Conservation (phyloP, 768 basidiomycete genomes). For the Psilocybe cubensis region DNA sequence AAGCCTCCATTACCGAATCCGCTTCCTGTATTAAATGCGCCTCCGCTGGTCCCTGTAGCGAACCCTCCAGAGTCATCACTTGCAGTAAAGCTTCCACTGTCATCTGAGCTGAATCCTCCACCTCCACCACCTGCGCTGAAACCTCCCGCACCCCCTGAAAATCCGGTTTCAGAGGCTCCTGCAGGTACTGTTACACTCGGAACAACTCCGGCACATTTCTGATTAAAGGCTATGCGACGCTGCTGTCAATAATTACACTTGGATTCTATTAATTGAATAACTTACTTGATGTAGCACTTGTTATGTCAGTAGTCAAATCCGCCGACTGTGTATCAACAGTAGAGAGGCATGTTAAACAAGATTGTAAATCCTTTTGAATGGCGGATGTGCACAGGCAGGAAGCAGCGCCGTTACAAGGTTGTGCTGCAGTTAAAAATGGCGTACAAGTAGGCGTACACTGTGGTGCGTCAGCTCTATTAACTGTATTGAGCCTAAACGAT, state of each 20-base stretch:
- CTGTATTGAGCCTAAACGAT: neutral
- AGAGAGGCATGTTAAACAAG: constrained; percentile 5
- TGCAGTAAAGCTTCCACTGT: neutral
- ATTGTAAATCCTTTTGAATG: constrained; percentile 5
- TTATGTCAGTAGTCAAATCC: neutral
- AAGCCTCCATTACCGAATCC: neutral
- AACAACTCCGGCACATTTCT: neutral
- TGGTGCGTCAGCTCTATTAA: neutral
- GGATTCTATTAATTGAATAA: neutral
- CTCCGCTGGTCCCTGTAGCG: neutral
- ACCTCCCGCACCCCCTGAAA: neutral
- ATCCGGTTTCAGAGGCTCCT: neutral
- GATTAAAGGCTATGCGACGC: neutral
- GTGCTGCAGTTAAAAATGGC: neutral
- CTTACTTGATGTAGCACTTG: neutral
- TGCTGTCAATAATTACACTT: neutral
- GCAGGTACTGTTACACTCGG: neutral
- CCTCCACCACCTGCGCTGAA: neutral
- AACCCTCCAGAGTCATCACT: neutral
- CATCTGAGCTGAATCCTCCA: neutral
- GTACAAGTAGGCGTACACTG: constrained; percentile 6
- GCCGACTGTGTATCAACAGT: neutral
- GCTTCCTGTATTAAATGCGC: neutral
- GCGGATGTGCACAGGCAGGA: constrained; percentile 2
- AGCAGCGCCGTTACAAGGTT: constrained; percentile 3